Evolutionary conservation across 768 basidiomycete genomes (phyloP).

Genomic region (Termitomyces sp.): DNA sequence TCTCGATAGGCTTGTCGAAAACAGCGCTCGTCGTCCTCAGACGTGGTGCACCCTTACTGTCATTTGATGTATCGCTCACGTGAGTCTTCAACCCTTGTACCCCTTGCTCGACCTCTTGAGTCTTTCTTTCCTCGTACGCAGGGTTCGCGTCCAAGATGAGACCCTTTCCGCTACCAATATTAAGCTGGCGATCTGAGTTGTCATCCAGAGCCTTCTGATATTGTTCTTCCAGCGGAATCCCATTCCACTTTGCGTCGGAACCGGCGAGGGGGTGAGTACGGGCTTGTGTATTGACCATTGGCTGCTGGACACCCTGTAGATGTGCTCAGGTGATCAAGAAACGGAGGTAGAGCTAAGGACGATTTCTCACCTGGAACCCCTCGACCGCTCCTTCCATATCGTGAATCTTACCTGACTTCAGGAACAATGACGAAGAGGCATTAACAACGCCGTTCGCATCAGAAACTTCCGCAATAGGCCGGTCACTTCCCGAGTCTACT

Average conservation of each 20-base stretch:
- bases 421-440: background rate
- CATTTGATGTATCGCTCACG: background rate
- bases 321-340: background rate
- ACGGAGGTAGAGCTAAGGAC: background rate
- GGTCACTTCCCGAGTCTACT: background rate
- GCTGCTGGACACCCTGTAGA: slow-evolving; percentile 3
- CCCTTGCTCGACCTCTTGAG: background rate
- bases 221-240: slow-evolving; percentile 17
- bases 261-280: slow-evolving; percentile 21
- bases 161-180: background rate
- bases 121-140: background rate
- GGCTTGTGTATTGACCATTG: slow-evolving; percentile 14
- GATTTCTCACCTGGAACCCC: slow-evolving; percentile 8
- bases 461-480: background rate
- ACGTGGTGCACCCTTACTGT: background rate
- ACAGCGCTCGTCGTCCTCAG: slow-evolving; percentile 5
- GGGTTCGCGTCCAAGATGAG: background rate
- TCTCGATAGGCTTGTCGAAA: background rate
- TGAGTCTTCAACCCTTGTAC: background rate
- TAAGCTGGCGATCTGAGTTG: slow-evolving; percentile 17
- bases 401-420: background rate
- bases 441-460: background rate
- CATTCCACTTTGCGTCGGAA: slow-evolving; percentile 16
- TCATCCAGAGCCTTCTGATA: slow-evolving; percentile 21
- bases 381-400: background rate